Evolutionary conservation across 2,329 filamentous ascomycete species (phyloP).

Genomic region (Aspergillus caelatus): DNA sequence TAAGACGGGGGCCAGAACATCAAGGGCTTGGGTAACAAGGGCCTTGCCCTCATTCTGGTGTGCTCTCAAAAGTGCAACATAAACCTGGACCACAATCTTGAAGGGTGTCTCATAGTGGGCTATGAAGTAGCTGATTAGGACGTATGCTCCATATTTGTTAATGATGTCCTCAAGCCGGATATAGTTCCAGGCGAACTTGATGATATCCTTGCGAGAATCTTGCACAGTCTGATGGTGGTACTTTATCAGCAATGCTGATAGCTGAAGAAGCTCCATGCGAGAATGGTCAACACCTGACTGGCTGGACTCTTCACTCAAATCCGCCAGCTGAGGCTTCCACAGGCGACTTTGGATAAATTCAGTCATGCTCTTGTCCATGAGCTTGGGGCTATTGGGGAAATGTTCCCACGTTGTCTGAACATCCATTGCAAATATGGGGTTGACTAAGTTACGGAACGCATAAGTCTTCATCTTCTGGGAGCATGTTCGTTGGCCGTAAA

Average conservation of each 20-base stretch:
- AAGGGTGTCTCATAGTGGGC: constrained; percentile 93
- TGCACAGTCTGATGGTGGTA: constrained; percentile 87
- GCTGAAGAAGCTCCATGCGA: constrained; percentile 90
- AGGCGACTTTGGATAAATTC: constrained; percentile 90
- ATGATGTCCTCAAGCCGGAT: constrained; percentile 98
- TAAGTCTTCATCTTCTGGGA: constrained; percentile 93
- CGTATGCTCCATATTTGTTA: constrained; percentile 98
- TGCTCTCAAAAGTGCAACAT: constrained; percentile 84
- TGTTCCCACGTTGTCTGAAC: constrained; percentile 78
- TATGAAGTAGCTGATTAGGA: constrained; percentile 97
- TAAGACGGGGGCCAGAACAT: constrained; percentile 91
- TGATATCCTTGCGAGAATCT: constrained; percentile 94
- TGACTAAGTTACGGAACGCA: constrained; percentile 86
- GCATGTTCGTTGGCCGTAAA: constrained; percentile 77
- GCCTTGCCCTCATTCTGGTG: constrained; percentile 94
- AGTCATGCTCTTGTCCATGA: constrained; percentile 85
- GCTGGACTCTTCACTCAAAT: constrained; percentile 78
- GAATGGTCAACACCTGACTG: constrained; percentile 93
- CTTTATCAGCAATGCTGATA: constrained; percentile 93
- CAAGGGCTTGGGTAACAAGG: constrained; percentile 89
- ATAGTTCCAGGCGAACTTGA: constrained; percentile 99
- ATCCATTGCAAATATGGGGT: constrained; percentile 95
- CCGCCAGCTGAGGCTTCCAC: constrained; percentile 86
- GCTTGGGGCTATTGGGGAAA: constrained; percentile 62
- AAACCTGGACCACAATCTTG: constrained; percentile 95